These are phyloP conservation scores for Panicum virgatum DNA, from an alignment of 202 grass and related monocot species.

Conservation along the genomic window DNA sequence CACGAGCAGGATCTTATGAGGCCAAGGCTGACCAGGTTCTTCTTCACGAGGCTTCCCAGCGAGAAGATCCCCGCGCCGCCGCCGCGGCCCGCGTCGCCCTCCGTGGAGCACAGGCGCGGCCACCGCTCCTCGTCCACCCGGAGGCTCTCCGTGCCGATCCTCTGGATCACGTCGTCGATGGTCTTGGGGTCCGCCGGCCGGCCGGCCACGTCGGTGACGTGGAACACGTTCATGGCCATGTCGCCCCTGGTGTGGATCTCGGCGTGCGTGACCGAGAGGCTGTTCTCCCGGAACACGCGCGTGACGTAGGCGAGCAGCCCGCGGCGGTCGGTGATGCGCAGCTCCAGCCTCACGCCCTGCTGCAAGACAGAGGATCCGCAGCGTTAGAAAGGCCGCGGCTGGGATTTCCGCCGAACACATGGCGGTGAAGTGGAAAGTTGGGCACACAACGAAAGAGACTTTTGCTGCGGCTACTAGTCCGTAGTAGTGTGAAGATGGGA, in stretches of 20 bases:
- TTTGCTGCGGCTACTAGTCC: too few species aligned
- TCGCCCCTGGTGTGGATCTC: constrained; percentile 70
- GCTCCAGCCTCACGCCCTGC: constrained; percentile 79
- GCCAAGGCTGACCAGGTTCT: constrained; percentile 75
- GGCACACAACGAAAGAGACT: constrained; percentile 26
- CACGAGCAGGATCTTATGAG: constrained; percentile 85
- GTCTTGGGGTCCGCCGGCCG: constrained; percentile 67
- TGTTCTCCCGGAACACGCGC: constrained; percentile 76
- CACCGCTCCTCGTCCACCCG: constrained; percentile 67
- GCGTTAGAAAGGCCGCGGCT: constrained; percentile 6
- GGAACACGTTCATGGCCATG: constrained; percentile 73
- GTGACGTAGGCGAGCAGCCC: constrained; percentile 92
- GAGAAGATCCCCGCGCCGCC: constrained; percentile 54
- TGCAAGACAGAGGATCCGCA: not conserved
- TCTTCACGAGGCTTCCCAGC: constrained; percentile 74
- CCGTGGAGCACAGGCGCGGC: constrained; percentile 47
- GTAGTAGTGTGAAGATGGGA: not conserved
- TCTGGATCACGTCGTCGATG: constrained; percentile 75
- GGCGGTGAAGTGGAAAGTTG: constrained; percentile 43
- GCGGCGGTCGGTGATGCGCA: constrained; percentile 63
- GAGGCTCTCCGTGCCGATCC: constrained; percentile 67
- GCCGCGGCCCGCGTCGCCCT: constrained; percentile 21
- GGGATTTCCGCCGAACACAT: constrained; percentile 37
- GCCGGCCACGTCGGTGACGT: constrained; percentile 70
- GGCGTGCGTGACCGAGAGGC: constrained; percentile 78